A percentile compares a stretch with the other conserved stretches of the same genome.
phyloP scores from a whole-genome alignment of 2,329 filamentous ascomycete species.

The Onygena corvina region DNA sequence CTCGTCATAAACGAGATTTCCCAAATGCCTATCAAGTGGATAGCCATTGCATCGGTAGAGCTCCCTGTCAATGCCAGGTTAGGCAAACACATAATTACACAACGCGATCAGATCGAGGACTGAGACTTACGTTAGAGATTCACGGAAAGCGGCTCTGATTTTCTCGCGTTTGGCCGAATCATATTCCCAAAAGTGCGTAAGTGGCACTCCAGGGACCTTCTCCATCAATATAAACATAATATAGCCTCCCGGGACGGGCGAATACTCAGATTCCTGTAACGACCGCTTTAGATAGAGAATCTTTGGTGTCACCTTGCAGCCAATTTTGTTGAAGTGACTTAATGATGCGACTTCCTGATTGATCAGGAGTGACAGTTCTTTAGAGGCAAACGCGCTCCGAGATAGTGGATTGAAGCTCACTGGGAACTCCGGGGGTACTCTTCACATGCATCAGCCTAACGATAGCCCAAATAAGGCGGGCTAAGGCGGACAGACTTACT shows the following conservation, averaged over 20 bases:
- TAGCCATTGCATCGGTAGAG: neutral
- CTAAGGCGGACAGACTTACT: neutral
- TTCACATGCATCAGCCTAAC: neutral
- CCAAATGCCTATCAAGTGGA: neutral
- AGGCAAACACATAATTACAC: neutral
- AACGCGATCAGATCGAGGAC: neutral
- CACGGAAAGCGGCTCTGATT: slow-evolving; percentile 10
- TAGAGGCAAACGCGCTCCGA: neutral
- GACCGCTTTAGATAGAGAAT: neutral
- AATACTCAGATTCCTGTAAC: neutral
- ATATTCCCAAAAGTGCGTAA: slow-evolving; percentile 8
- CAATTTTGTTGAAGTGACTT: neutral
- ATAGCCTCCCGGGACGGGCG: slow-evolving; percentile 9
- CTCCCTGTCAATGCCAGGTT: neutral
- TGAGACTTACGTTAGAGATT: neutral
- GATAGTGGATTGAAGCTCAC: neutral
- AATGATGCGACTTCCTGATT: neutral
- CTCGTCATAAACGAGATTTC: slow-evolving; percentile 11
- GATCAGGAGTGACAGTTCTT: neutral
- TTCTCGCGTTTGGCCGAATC: slow-evolving; percentile 6
- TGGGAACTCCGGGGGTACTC: neutral
- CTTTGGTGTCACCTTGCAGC: slow-evolving; percentile 7
- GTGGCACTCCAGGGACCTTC: slow-evolving; percentile 9
- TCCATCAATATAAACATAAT: slow-evolving; percentile 11
- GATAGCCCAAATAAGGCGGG: neutral